A percentile compares a stretch with the other conserved stretches of the same genome.
Evolutionary conservation across 495 filamentous ascomycete species (phyloP).

Genomic region (Penicillium cinerascens): DNA sequence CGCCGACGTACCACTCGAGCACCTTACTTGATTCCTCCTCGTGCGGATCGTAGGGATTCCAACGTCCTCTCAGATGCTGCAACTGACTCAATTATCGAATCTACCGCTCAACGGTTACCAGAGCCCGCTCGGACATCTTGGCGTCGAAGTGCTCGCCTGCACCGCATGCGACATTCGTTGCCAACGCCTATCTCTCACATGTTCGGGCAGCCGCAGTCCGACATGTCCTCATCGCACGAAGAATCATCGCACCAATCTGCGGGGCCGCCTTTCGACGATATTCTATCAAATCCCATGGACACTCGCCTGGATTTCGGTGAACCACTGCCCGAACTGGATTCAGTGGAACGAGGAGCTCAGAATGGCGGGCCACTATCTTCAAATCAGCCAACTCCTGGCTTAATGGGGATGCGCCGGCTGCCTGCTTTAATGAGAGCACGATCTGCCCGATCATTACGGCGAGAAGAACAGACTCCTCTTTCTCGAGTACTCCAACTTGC

Average conservation of each 20-base stretch:
- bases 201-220: conserved; percentile 37
- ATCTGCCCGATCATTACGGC: conserved; percentile 46
- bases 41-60: conserved; percentile 34
- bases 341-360: conserved; percentile 33
- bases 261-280: conserved; percentile 6
- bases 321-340: conserved; percentile 42
- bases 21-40: conserved; percentile 39
- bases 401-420: conserved; percentile 35
- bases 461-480: conserved; percentile 55
- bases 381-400: conserved; percentile 22
- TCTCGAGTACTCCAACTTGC: conserved; percentile 57
- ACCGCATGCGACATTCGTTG: conserved; percentile 43
- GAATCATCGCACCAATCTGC: neutral
- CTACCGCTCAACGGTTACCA: conserved; percentile 20
- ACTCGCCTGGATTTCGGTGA: conserved; percentile 40
- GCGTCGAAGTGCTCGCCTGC: conserved; percentile 42
- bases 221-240: conserved; percentile 14
- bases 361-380: conserved; percentile 18
- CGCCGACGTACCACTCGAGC: conserved; percentile 37
- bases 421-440: conserved; percentile 46
- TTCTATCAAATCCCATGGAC: conserved; percentile 36
- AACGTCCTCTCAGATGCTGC: conserved; percentile 23
- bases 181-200: conserved; percentile 45
- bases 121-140: conserved; percentile 39
- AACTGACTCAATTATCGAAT: conserved; percentile 22